These are phyloP conservation scores for Acer saccharum DNA, from an alignment of 345 rosid genomes.

Conservation along the genomic window DNA sequence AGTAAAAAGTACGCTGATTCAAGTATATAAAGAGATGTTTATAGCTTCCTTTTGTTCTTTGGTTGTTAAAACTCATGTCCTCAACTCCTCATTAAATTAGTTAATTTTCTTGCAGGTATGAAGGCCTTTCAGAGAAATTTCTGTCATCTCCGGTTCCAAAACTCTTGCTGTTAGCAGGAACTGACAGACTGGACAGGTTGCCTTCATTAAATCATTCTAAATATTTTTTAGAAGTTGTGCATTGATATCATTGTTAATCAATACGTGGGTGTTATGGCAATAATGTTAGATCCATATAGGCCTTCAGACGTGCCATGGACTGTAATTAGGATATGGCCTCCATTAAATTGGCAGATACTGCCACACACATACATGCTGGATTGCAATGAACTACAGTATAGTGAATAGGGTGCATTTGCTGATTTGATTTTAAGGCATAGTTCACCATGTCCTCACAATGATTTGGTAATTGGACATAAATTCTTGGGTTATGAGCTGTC, in stretches of 20 bases:
- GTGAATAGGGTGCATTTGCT: too few relatives aligned
- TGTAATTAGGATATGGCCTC: background rate
- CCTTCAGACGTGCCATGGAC: background rate
- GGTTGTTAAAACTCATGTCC: slow-evolving; percentile 3
- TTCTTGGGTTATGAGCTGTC: too few relatives aligned
- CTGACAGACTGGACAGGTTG: slow-evolving; percentile 85
- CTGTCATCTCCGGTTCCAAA: slow-evolving; percentile 84
- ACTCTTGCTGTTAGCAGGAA: slow-evolving; percentile 84
- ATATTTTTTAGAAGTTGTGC: slow-evolving; percentile 3
- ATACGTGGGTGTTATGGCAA: background rate
- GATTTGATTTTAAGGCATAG: too few relatives aligned
- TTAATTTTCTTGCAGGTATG: slow-evolving; percentile 68
- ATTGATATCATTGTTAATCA: background rate
- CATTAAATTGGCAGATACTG: background rate
- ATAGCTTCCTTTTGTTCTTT: background rate
- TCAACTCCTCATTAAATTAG: slow-evolving; percentile 11
- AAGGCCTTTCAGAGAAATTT: slow-evolving; percentile 90
- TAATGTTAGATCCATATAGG: slow-evolving; percentile 6
- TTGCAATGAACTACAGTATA: background rate
- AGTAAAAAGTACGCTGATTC: background rate
- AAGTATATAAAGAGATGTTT: background rate
- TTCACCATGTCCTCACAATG: too few relatives aligned
- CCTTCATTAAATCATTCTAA: background rate
- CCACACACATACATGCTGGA: background rate
- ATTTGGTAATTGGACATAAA: too few relatives aligned